Evolutionary conservation across 768 basidiomycete species (phyloP), one percentile per base, ranked within the genome.

Genomic region (Dacryopinax primogenitus): DNA sequence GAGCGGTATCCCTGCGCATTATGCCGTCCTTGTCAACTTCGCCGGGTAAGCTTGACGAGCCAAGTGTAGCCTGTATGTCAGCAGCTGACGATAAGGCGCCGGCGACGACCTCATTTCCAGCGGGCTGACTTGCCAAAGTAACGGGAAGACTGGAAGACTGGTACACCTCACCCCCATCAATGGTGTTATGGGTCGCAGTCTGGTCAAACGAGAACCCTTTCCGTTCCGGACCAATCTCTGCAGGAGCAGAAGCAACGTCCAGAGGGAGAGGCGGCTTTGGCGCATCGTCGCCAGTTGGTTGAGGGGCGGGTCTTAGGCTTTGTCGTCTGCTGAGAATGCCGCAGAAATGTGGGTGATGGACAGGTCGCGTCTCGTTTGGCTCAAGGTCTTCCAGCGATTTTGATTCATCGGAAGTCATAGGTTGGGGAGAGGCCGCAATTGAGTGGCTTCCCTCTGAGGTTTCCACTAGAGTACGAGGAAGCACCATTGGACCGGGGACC

Each of bases 1-100:
- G 51, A 30, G 51, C 51, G 9, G 74, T 74, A 61, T 77, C 76
- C 64, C 72, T 73, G 11, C 76, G 65, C 37, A 69, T 58, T 12
- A 76, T 67, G 2, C 73, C 73, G 33, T 74, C 69, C 0, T 67
- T 64, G 62, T 72, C 73, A 23, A 35, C 32, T 39, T 41, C 41
- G 37, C 34, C 33, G 16, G n/a, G n/a, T 9, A 28, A 36, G 23
- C 26, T 21, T 13, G 67, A 62, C 26, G 63, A 15, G 7, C 66
- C 47, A 32, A 37, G 39, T 1, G 23, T 51, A 1, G 39, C 35
- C n/a, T 64, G 34, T 16, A 37, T 21, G 26, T 47, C 33, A 28
- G 35, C 64, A 11, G 33, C 36, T 11, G 65, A 39, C 13, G 28
- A 37, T 12, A 12, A 41, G n/a, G 36, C 62, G 21, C 18, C 3